Evolutionary conservation across 441 rosid genomes (phyloP).

Genomic region (Heliophila coronopifolia): DNA sequence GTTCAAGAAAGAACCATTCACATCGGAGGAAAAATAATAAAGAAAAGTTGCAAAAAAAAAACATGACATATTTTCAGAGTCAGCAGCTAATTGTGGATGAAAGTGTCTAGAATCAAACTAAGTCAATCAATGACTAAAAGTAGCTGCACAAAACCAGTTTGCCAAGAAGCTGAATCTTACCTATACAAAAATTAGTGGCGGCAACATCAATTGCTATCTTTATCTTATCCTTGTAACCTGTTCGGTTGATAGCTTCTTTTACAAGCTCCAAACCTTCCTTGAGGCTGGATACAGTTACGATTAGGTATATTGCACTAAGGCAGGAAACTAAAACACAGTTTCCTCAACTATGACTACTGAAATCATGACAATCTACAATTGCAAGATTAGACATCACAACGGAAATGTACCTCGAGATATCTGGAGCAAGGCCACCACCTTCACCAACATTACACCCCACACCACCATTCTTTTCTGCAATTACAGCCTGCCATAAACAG

Average conservation of each 20-base stretch:
- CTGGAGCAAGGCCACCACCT: slow-evolving; percentile 94
- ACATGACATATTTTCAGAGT: slow-evolving; percentile 8
- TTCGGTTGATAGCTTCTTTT: slow-evolving; percentile 86
- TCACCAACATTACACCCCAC: slow-evolving; percentile 84
- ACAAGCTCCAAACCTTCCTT: slow-evolving; percentile 90
- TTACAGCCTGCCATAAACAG: slow-evolving; percentile 65
- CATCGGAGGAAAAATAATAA: not conserved
- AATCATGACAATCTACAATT: not conserved
- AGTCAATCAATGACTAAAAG: slow-evolving; percentile 6
- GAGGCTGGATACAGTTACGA: slow-evolving; percentile 47
- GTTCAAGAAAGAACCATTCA: slow-evolving; percentile 3
- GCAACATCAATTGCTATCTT: slow-evolving; percentile 85
- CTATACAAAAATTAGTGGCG: slow-evolving; percentile 81
- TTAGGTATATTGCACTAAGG: not conserved
- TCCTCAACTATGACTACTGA: not conserved
- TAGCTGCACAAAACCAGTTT: slow-evolving; percentile 4
- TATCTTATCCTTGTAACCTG: slow-evolving; percentile 72
- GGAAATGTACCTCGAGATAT: slow-evolving; percentile 64
- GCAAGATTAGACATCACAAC: slow-evolving; percentile 13
- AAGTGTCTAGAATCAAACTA: slow-evolving; percentile 9
- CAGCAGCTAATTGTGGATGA: slow-evolving; percentile 2
- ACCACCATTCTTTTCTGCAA: slow-evolving; percentile 68
- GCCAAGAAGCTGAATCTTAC: slow-evolving; percentile 36
- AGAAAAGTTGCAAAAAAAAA: slow-evolving; percentile 4
- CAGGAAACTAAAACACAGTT: slow-evolving; percentile 1